A percentile compares a stretch with the other conserved stretches of the same genome.
Conservation (phyloP, 495 filamentous ascomycete genomes). For the Penicillium turbatum region DNA sequence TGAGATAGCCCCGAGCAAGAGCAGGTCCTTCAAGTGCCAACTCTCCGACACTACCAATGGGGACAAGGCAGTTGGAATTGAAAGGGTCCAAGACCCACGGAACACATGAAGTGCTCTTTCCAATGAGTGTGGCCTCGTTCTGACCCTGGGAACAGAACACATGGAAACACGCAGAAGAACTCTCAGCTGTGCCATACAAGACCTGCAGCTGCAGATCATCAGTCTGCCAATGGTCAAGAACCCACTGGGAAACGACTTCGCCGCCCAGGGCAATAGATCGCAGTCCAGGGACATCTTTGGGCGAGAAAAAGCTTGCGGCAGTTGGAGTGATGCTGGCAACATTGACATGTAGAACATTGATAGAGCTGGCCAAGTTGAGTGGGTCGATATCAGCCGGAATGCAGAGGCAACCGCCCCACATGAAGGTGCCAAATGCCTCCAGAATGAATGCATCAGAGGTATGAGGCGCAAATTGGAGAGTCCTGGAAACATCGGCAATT, state of each 20-base stretch:
- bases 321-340: constrained; percentile 40
- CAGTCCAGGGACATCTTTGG: constrained; percentile 36
- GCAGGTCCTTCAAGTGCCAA: constrained; percentile 58
- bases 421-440: constrained; percentile 38
- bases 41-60: constrained; percentile 58
- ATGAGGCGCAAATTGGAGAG: constrained; percentile 55
- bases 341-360: constrained; percentile 34
- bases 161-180: constrained; percentile 29
- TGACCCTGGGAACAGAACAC: neutral
- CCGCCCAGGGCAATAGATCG: constrained; percentile 41
- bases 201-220: constrained; percentile 30
- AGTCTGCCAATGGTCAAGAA: constrained; percentile 17
- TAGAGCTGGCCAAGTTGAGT: constrained; percentile 25
- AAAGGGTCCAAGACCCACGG: constrained; percentile 55
- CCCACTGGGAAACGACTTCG: constrained; percentile 3
- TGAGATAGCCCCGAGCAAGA: constrained; percentile 49
- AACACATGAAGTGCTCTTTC: constrained; percentile 20
- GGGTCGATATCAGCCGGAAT: constrained; percentile 32
- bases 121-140: constrained; percentile 19
- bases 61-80: constrained; percentile 49
- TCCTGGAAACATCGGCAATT: constrained; percentile 46
- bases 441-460: constrained; percentile 40
- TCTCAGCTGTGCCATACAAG: constrained; percentile 39
- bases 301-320: constrained; percentile 44
- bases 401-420: constrained; percentile 45